Evolutionary conservation across 2,329 filamentous ascomycete genomes (phyloP), one percentile per base, ranked within the genome.

Genomic region (Boeremia exigua): DNA sequence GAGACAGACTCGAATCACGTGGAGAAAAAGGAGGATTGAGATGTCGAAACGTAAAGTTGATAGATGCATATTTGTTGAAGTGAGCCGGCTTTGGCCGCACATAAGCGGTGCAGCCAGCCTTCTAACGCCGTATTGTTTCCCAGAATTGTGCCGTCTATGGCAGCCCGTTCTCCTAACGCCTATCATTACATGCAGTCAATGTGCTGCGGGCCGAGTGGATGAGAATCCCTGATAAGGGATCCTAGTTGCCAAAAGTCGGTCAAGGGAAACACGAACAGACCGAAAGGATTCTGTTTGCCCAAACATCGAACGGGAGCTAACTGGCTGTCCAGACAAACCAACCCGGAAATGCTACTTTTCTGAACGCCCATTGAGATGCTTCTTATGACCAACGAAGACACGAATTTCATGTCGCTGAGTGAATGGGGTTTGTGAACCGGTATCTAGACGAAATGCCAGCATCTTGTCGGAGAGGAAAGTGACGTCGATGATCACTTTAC

Each of bases 311-410:
- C 53, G 47, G 53, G 53, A 56, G 53, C 53, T 56, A 56, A 56
- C 43, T 55, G 51, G 50, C 57, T 46, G 51, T 58, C 34, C 34
- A 54, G 44, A 58, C 48, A 48, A 30, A n/a, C 46, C 51, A 52
- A 52, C 48, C 55, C 55, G 48, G 30, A 19, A 44, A 44, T 54
- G 45, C 42, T 42, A 48, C 47, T 54, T 60, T 55, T 42, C 40
- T 48, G 29, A 67, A 67, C 60, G 61, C 65, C 19, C 66, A 45
- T 53, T 37, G 38, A 33, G 48, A 67, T 62, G 58, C 59, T 60
- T 40, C 46, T 29, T 30, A 17, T 5, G 4, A 38, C 23, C 40
- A 32, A 28, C 17, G n/a, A 30, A 42, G 25, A 28, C 17, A 29
- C n/a, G n/a, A 19, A 14, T 10, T 23, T 29, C 30, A 52, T 52